Evolutionary conservation across 345 rosid genomes (phyloP).

Genomic region (Eucalyptus leucophloia): DNA sequence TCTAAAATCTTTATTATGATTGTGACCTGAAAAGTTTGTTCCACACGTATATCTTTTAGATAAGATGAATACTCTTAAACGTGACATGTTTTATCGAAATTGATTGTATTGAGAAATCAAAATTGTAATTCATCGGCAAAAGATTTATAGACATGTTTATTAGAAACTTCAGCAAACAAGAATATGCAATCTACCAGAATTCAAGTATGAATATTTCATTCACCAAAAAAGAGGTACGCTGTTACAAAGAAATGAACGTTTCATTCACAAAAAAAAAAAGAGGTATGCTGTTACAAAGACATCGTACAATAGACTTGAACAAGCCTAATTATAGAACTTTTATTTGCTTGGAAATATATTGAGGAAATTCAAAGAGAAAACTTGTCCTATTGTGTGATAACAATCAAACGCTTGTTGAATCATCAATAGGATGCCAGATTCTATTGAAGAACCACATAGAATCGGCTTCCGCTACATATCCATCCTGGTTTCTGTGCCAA

Average conservation of each 20-base stretch:
- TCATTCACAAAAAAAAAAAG: background rate
- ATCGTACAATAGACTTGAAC: background rate
- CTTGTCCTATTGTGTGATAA: background rate
- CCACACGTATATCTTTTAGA: background rate
- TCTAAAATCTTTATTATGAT: background rate
- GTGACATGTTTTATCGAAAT: background rate
- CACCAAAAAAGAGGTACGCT: background rate
- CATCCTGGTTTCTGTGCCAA: slow-evolving; percentile 8
- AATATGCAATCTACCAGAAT: background rate
- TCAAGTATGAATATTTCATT: background rate
- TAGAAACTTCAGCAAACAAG: background rate
- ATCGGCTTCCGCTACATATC: slow-evolving; percentile 2
- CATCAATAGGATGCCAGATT: background rate
- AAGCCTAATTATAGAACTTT: background rate
- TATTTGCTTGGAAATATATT: background rate
- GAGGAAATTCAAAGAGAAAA: background rate
- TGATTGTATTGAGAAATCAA: background rate
- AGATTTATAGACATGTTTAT: background rate
- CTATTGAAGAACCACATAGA: slow-evolving; percentile 1
- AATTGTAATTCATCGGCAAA: background rate
- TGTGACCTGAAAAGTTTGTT: background rate
- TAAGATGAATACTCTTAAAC: background rate
- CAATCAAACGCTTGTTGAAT: background rate
- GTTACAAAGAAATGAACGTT: background rate
- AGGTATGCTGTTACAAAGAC: background rate